phyloP scores from a whole-genome alignment of 305 asterid species.

The Fraxinus floribunda region DNA sequence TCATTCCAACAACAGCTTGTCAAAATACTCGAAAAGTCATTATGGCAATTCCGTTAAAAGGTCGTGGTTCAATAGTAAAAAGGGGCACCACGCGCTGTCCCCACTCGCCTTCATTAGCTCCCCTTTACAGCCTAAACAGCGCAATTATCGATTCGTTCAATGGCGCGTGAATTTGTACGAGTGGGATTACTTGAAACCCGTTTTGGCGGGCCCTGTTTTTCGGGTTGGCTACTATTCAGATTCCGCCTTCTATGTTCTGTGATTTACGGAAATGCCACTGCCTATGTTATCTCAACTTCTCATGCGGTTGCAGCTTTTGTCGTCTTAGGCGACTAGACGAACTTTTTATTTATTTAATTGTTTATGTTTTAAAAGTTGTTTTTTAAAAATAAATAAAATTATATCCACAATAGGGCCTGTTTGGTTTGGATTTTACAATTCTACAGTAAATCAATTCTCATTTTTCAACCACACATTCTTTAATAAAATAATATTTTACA shows the following conservation, averaged over 20 bases:
- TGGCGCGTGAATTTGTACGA: slow-evolving; percentile 44
- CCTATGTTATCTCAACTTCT: slow-evolving; percentile 25
- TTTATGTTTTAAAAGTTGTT: neutral
- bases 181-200: neutral
- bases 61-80: slow-evolving; percentile 34
- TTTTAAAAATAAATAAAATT: too few species aligned
- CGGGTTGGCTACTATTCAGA: slow-evolving; percentile 23
- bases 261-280: slow-evolving; percentile 33
- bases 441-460: too few species aligned
- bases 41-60: slow-evolving; percentile 41
- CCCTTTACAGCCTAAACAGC: slow-evolving; percentile 32
- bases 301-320: slow-evolving; percentile 3
- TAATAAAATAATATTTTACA: too few species aligned
- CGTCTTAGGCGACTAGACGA: neutral
- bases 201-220: slow-evolving; percentile 38
- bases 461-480: too few species aligned
- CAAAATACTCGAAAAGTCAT: slow-evolving; percentile 27
- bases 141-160: slow-evolving; percentile 29
- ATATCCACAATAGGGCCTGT: too few species aligned
- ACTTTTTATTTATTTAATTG: neutral
- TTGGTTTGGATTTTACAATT: too few species aligned
- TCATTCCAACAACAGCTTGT: slow-evolving; percentile 2
- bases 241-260: slow-evolving; percentile 1
- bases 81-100: slow-evolving; percentile 62
- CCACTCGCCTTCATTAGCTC: slow-evolving; percentile 38